A percentile compares a stretch with the other conserved stretches of the same genome.
phyloP scores from a whole-genome alignment of 1,139 yeast species.

The Yamadazyma triangularis region DNA sequence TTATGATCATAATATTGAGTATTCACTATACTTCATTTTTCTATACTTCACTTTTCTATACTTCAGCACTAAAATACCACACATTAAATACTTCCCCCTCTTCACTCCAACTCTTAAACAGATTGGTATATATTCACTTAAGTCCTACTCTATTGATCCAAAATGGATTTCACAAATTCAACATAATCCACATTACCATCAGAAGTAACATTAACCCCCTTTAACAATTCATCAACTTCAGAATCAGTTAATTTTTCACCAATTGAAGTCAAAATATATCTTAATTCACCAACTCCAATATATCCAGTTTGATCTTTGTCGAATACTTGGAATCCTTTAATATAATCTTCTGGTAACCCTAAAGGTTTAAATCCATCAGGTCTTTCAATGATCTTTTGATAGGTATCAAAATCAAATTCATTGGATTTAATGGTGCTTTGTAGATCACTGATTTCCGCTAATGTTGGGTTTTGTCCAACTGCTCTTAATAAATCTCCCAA shows the following conservation, averaged over 20 bases:
- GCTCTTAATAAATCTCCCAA: constrained; percentile 94
- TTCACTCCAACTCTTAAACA: no score
- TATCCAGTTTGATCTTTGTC: constrained; percentile 95
- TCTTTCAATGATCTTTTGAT: constrained; percentile 72
- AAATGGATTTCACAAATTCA: constrained; percentile 87
- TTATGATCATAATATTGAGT: no score
- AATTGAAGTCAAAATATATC: constrained; percentile 87
- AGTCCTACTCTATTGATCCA: constrained; percentile 83
- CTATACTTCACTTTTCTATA: no score
- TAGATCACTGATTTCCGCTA: constrained; percentile 77
- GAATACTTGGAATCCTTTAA: constrained; percentile 95
- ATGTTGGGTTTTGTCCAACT: constrained; percentile 96
- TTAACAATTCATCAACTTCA: constrained; percentile 93
- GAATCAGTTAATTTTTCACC: constrained; percentile 88
- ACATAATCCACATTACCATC: constrained; percentile 96
- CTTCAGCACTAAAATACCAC: no score
- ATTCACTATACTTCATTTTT: no score
- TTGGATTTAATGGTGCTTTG: constrained; percentile 45
- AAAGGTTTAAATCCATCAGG: constrained; percentile 88
- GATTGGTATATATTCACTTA: no score
- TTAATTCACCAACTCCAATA: constrained; percentile 94
- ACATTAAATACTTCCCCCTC: no score
- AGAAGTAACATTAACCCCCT: constrained; percentile 89
- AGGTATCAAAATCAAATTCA: constrained; percentile 71
- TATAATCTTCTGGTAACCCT: constrained; percentile 92